Percentiles rank a stretch among this genome's conserved stretches.
Conservation (phyloP, 2,329 filamentous ascomycete species). For the Cordyceps tenuipes region DNA sequence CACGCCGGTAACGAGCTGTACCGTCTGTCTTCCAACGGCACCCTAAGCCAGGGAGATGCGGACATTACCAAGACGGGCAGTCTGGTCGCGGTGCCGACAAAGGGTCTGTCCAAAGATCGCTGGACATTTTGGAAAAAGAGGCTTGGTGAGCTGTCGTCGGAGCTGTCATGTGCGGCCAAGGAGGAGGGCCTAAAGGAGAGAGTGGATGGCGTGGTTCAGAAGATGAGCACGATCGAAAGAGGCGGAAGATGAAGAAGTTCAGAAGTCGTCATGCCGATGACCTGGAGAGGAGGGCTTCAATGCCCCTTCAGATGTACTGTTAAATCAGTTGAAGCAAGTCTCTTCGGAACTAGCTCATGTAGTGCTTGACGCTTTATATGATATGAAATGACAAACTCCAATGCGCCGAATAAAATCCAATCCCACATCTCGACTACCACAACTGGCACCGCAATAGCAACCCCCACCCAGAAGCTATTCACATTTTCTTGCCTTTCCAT, state of each 20-base stretch:
- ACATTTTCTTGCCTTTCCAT: not conserved
- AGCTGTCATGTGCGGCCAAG: conserved; percentile 12
- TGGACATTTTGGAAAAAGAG: conserved; percentile 25
- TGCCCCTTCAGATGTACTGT: not conserved
- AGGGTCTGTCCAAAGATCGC: conserved; percentile 19
- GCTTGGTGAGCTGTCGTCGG: conserved; percentile 17
- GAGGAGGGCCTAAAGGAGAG: conserved; percentile 17
- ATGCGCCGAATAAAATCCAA: not conserved
- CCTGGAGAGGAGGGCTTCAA: not conserved
- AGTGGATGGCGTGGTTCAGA: conserved; percentile 15
- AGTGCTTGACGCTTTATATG: not conserved
- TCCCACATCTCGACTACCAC: conserved; percentile 4
- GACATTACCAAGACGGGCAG: conserved; percentile 17
- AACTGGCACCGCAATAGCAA: conserved; percentile 5
- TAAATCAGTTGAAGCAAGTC: not conserved
- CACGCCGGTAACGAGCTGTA: conserved; percentile 22
- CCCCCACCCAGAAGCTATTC: not conserved
- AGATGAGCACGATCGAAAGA: conserved; percentile 18
- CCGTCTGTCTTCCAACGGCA: conserved; percentile 11
- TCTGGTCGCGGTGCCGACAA: conserved; percentile 11
- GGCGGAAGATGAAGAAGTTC: not conserved
- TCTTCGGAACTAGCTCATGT: not conserved
- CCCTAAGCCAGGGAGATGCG: conserved; percentile 16
- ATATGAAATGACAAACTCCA: conserved; percentile 18
- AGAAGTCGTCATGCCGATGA: not conserved